These are phyloP conservation scores for Blastobotrys buckinghamii DNA, from an alignment of 1,139 yeast species.

Conservation along the genomic window DNA sequence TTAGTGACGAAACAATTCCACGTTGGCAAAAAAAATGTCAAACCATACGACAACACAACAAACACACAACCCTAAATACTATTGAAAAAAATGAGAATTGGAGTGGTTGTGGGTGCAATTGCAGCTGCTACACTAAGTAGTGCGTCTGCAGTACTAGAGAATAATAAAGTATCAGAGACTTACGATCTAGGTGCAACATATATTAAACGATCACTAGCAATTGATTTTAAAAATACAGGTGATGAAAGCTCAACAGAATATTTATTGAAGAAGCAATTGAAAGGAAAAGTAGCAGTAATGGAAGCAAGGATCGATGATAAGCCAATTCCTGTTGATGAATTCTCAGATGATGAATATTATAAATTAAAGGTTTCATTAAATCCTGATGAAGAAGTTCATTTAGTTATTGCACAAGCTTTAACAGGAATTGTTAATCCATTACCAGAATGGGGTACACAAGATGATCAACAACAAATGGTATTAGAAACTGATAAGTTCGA, in stretches of 20 bases:
- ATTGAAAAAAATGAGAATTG: background rate
- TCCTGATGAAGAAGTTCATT: conserved; percentile 47
- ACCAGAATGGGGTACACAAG: conserved; percentile 58
- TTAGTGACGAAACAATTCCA: too few relatives aligned
- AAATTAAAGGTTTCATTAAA: conserved; percentile 55
- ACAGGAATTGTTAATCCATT: conserved; percentile 49
- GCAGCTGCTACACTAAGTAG: background rate
- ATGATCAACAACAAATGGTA: conserved; percentile 57
- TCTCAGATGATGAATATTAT: conserved; percentile 33
- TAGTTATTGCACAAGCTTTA: conserved; percentile 52
- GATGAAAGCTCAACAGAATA: conserved; percentile 50
- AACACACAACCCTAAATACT: background rate
- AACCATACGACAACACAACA: background rate
- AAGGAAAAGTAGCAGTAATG: conserved; percentile 44
- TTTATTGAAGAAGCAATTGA: conserved; percentile 42
- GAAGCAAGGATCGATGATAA: conserved; percentile 29
- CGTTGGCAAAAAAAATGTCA: background rate
- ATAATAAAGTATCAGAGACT: conserved; percentile 27
- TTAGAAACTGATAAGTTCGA: conserved; percentile 53
- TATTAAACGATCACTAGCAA: conserved; percentile 52
- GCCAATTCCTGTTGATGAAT: conserved; percentile 16
- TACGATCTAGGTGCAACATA: conserved; percentile 66
- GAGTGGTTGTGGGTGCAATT: background rate
- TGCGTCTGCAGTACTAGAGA: conserved; percentile 21
- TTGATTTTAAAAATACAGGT: conserved; percentile 58